These are phyloP conservation scores for Colletotrichum chrysophilum DNA, from an alignment of 2,329 filamentous ascomycete genomes.

Conservation along the genomic window DNA sequence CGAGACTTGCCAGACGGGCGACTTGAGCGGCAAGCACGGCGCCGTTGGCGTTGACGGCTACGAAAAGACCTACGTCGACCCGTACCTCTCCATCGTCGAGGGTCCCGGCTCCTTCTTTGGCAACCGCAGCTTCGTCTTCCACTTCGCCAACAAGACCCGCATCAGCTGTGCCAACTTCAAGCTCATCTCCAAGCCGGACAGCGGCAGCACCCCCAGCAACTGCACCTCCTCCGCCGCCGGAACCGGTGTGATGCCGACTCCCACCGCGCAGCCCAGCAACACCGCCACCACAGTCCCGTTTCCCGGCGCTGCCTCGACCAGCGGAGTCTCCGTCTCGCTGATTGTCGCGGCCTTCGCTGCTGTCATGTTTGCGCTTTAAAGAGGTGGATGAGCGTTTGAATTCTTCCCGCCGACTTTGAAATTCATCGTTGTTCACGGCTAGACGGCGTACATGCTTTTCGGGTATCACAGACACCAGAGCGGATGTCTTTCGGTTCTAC, in stretches of 20 bases:
- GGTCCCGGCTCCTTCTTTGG: slow-evolving; percentile 64
- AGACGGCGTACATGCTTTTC: background rate
- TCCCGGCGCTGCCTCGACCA: slow-evolving; percentile 19
- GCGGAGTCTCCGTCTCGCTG: slow-evolving; percentile 5
- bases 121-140: slow-evolving; percentile 68
- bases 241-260: background rate
- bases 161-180: slow-evolving; percentile 70
- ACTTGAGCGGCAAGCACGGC: slow-evolving; percentile 77
- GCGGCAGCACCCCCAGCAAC: background rate
- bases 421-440: background rate
- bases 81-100: slow-evolving; percentile 59
- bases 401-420: background rate
- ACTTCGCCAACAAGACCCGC: slow-evolving; percentile 68
- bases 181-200: slow-evolving; percentile 25
- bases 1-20: slow-evolving; percentile 76
- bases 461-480: background rate
- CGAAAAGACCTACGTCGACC: slow-evolving; percentile 56
- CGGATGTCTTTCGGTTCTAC: background rate
- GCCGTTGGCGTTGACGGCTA: slow-evolving; percentile 56
- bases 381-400: background rate
- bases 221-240: background rate
- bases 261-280: background rate
- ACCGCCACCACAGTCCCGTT: background rate
- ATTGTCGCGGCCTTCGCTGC: slow-evolving; percentile 23
- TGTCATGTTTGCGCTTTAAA: slow-evolving; percentile 27